A percentile compares a stretch with the other conserved stretches of the same genome.
Evolutionary conservation across 2,329 filamentous ascomycete genomes (phyloP).

Genomic region (Fusarium liriodendri): DNA sequence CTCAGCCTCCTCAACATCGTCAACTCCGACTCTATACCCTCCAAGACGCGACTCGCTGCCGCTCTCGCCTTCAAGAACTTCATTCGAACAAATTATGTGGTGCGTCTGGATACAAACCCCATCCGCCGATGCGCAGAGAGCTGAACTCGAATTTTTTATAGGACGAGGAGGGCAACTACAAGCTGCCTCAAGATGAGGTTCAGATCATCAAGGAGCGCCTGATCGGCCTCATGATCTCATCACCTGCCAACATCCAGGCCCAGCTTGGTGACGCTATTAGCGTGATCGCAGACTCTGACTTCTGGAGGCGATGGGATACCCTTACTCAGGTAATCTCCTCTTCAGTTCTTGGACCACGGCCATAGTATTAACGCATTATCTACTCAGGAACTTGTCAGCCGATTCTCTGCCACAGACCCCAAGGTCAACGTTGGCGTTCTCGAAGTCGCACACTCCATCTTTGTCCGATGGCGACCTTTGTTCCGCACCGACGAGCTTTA

Average conservation of each 20-base stretch:
- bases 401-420: conserved; percentile 83
- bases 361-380: conserved; percentile 12
- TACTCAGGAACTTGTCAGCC: conserved; percentile 82
- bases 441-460: conserved; percentile 98
- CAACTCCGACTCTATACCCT: conserved; percentile 76
- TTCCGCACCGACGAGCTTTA: conserved; percentile 94
- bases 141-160: conserved; percentile 48
- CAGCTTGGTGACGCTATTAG: conserved; percentile 97
- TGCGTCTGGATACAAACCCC: conserved; percentile 53
- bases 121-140: conserved; percentile 22
- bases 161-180: conserved; percentile 95
- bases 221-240: conserved; percentile 95
- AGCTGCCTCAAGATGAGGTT: conserved; percentile 85
- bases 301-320: conserved; percentile 97
- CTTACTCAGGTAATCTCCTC: conserved; percentile 74
- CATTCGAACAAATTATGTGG: conserved; percentile 91
- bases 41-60: conserved; percentile 85
- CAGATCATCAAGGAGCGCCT: conserved; percentile 92
- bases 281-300: conserved; percentile 97
- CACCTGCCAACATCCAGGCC: conserved; percentile 86
- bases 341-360: too few relatives aligned
- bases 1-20: conserved; percentile 91
- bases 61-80: conserved; percentile 99
- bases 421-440: conserved; percentile 93
- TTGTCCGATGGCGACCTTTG: conserved; percentile 93